Base-by-base conservation (phyloP, 1,284 basidiomycete species). In the Cutaneotrichosporon sp. region DNA sequence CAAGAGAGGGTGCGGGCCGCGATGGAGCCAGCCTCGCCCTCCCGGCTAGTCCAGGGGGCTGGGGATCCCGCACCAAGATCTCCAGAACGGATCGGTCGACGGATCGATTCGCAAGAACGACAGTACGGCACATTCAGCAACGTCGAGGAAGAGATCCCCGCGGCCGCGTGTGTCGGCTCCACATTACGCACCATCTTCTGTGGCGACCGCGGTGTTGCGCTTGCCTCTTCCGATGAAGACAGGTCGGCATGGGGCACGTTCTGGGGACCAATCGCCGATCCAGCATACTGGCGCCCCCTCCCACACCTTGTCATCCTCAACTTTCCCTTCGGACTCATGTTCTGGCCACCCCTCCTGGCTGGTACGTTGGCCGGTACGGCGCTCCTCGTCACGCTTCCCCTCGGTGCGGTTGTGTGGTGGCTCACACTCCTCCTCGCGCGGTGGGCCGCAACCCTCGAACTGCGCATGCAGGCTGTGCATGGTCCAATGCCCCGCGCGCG, bases 361-460 rank as follows among this genome's bases (percentile, higher is more conserved):
- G 78, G 79, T 18, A 80, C 79, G 18, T 68, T 81, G 22, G 75
- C 72, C 30, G 80, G 79, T 5, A 80, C 79, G 10, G 77, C 71
- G 1, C 69, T 81, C 14, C 72, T 81, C 30, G 76, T 81, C 67
- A 79, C 78, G 4, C 65, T 81, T 2, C 80, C 80, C 2, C 66
- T 81, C 32, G 80, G 80, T 10, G 77, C 76, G 0, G 69, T 73
- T 2, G 70, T 80, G 4, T 81, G 80, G 80, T 80, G 77, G 74
- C 60, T 78, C 53, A 78, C 77, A 1, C 69, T 81, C 46, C 68
- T 81, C 60, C 68, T 81, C 36, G 68, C 78, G 10, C 74, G 80
- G 14, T 78, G 76, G 21, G 75, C 72, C 4, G 77, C 78, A 14
- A 64, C 73, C 9, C 58, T 76, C 7, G 80, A 81, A 67, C 73